Conservation (phyloP, 2,329 filamentous ascomycete genomes). For the Epichloe gansuensis region DNA sequence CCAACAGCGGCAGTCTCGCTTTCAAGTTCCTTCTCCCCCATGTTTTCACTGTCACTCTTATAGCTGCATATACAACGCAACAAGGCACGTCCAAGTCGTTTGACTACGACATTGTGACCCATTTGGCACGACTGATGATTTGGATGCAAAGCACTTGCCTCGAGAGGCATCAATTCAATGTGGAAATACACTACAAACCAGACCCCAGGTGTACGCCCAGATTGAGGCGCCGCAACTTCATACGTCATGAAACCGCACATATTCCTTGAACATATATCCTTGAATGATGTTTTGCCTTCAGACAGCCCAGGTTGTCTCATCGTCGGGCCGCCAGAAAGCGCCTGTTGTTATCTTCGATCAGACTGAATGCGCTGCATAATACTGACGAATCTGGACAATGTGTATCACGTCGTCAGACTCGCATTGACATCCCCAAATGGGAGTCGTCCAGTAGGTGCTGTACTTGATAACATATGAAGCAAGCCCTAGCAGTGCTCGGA, state of each 20-base stretch:
- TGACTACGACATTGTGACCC: neutral
- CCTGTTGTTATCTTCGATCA: neutral
- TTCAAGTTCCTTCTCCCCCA: no score
- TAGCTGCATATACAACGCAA: neutral
- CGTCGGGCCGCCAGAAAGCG: neutral
- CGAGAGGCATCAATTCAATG: neutral
- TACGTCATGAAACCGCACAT: neutral
- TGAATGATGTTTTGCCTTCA: neutral
- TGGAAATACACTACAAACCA: neutral
- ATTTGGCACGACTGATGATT: neutral
- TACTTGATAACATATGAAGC: slow-evolving; percentile 1
- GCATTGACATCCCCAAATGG: neutral
- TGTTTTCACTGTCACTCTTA: no score
- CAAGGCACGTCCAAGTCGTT: neutral
- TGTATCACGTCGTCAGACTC: neutral
- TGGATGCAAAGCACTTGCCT: neutral
- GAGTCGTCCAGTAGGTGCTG: slow-evolving; percentile 7
- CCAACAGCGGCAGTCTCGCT: no score
- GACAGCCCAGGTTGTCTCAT: neutral
- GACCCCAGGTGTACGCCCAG: neutral
- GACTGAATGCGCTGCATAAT: neutral
- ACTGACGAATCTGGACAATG: neutral
- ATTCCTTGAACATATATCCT: neutral
- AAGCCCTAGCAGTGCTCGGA: slow-evolving; percentile 14
- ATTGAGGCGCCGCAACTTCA: slow-evolving; percentile 1